Evolutionary conservation across 768 basidiomycete genomes (phyloP).

Genomic region (Omphalotus guepiniiformis): DNA sequence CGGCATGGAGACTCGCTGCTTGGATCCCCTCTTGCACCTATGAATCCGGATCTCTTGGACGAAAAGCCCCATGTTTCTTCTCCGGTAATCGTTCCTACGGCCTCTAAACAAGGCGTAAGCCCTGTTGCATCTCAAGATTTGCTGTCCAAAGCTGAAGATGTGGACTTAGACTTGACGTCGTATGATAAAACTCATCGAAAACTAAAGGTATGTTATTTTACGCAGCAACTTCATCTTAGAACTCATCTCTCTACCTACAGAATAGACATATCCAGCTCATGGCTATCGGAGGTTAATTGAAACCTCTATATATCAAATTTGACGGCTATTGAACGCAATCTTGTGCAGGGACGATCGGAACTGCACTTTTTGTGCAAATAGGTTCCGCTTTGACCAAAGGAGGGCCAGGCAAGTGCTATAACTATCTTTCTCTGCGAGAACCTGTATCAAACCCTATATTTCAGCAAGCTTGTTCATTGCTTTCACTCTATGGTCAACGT

Average conservation of each 20-base stretch:
- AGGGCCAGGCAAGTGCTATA: constrained; percentile 50
- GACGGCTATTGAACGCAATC: constrained; percentile 2
- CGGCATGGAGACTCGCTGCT: no score
- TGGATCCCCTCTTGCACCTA: no score
- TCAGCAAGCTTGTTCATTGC: constrained; percentile 46
- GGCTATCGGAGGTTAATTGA: constrained; percentile 44
- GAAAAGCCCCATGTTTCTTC: no score
- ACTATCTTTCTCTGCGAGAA: constrained; percentile 13
- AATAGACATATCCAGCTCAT: constrained; percentile 50
- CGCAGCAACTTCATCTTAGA: no score
- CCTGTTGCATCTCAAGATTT: no score
- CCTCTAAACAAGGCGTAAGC: no score
- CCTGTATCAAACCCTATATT: constrained; percentile 18
- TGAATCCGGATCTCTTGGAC: no score
- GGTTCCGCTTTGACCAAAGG: constrained; percentile 54
- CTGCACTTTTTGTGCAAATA: constrained; percentile 73
- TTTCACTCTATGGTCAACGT: constrained; percentile 45
- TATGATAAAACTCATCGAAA: constrained; percentile 34
- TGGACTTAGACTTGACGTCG: no score
- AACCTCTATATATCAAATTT: neutral
- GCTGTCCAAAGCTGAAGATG: no score
- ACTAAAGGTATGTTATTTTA: constrained; percentile 30
- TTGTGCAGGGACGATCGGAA: constrained; percentile 63
- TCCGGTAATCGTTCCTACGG: no score
- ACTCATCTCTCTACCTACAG: constrained; percentile 19